Base-by-base conservation (phyloP, 2,329 filamentous ascomycete species). In the Cryphonectria parasitica region DNA sequence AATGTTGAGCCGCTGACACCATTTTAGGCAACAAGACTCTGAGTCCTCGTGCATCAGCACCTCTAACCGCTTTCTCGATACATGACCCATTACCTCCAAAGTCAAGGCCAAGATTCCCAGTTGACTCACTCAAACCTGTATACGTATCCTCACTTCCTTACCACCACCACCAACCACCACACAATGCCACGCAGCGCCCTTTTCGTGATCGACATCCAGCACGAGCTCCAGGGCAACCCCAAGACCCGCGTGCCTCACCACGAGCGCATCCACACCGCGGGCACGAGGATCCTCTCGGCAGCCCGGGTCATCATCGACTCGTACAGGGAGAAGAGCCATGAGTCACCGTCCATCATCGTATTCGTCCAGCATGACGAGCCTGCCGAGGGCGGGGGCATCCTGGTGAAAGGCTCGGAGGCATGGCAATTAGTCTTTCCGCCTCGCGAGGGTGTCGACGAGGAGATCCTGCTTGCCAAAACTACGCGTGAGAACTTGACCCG, bases 151-250 rank as follows among this genome's bases (percentile, higher is more conserved):
- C 13, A 19, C 25, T 1, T 31, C 25, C 31, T 11, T 4, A 13
- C 56, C 56, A 34, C 56, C 17, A 17, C 25, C 56, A 13, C 45
- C 45, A n/a, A n/a, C 45, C 19, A 64, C 11, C 17, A 72, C 19
- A 64, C 11, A 11, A 72, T 72, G 68, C 66, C 68, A 22, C 71
- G 69, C 56, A 75, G 72, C 25, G 75, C 78, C 19, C 76, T 80
- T 49, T 79, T 80, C 67, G 76, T 79, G 39, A 76, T 80, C 65
- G 78, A 80, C 73, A 78, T 80, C 70, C 78, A 80, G 64, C 76
- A 77, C 58, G 77, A 77, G 43, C 75, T 79, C 45, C 76, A 76
- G 11, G 67, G 65, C 0, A 72, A 77, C 66, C 74, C 75, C 1
- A 31, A 69, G 19, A 78, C 77, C 19, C 63, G 70, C 17, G 75